Percentiles rank a stretch among this genome's conserved stretches.
Conservation (phyloP, 192 early-diverging fungal species). For the Mortierella alpina region DNA sequence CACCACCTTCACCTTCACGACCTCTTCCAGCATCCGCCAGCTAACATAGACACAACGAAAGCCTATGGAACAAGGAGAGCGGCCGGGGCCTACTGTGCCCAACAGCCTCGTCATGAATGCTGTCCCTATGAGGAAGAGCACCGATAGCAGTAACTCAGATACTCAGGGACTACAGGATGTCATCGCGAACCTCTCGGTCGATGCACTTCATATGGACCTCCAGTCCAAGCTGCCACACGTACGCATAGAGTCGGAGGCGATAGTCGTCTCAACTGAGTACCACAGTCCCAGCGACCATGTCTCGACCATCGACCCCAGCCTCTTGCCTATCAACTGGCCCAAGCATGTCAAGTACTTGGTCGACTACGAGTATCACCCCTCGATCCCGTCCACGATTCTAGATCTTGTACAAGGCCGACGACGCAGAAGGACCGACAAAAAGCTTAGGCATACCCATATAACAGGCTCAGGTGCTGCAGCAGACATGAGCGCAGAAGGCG, state of each 20-base stretch:
- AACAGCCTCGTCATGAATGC: too few relatives aligned
- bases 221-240: too few relatives aligned
- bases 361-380: slow-evolving; percentile 46
- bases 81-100: background rate
- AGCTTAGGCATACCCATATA: background rate
- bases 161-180: too few relatives aligned
- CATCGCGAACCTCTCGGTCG: too few relatives aligned
- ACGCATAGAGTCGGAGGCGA: too few relatives aligned
- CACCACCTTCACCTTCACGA: background rate
- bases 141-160: too few relatives aligned
- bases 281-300: slow-evolving; percentile 12
- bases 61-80: background rate
- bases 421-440: background rate
- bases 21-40: too few relatives aligned
- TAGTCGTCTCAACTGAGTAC: background rate
- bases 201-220: too few relatives aligned
- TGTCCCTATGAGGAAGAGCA: too few relatives aligned
- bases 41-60: too few relatives aligned
- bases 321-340: slow-evolving; percentile 40
- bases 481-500: background rate
- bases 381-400: slow-evolving; percentile 10
- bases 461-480: too few relatives aligned
- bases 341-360: slow-evolving; percentile 39
- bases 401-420: slow-evolving; percentile 40
- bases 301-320: slow-evolving; percentile 17